phyloP scores from a whole-genome alignment of 495 filamentous ascomycete species.

The Amphirosellinia nigrospora region DNA sequence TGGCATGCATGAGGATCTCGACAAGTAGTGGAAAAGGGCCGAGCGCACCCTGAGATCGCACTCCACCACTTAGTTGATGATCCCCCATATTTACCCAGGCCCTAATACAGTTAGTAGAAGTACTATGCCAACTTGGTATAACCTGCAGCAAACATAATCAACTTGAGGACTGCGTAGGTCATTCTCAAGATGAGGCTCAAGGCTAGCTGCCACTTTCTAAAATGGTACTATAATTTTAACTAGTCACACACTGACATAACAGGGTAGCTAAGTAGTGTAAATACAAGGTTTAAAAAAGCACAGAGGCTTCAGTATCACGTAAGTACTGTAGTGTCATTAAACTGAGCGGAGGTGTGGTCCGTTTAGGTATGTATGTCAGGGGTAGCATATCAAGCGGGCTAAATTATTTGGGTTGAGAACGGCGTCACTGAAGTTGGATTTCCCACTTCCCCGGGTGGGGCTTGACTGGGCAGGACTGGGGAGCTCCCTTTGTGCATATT shows the following conservation, averaged over 20 bases:
- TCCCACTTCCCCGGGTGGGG: constrained; percentile 7
- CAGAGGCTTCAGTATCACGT: background rate
- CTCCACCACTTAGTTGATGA: background rate
- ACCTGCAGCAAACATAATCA: background rate
- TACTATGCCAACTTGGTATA: background rate
- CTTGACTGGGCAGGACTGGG: too few relatives aligned
- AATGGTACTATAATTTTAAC: too few relatives aligned
- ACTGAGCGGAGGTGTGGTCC: background rate
- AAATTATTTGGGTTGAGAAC: constrained; percentile 14
- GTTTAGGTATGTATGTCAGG: constrained; percentile 6
- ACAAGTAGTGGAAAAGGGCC: background rate
- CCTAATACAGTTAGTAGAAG: background rate
- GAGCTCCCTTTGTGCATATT: constrained; percentile 19
- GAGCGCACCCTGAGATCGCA: constrained; percentile 4
- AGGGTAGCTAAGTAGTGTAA: background rate
- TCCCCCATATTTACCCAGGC: constrained; percentile 13
- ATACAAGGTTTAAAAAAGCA: background rate
- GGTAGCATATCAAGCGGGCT: background rate
- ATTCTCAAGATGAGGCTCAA: background rate
- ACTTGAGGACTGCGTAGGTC: background rate
- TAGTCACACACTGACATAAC: too few relatives aligned
- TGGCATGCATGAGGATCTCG: background rate
- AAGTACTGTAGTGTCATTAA: background rate
- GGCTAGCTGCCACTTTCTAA: background rate
- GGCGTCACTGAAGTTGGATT: background rate